These are phyloP conservation scores for Calonectria pseudoturangicola DNA, from an alignment of 2,329 filamentous ascomycete species.

Conservation along the genomic window DNA sequence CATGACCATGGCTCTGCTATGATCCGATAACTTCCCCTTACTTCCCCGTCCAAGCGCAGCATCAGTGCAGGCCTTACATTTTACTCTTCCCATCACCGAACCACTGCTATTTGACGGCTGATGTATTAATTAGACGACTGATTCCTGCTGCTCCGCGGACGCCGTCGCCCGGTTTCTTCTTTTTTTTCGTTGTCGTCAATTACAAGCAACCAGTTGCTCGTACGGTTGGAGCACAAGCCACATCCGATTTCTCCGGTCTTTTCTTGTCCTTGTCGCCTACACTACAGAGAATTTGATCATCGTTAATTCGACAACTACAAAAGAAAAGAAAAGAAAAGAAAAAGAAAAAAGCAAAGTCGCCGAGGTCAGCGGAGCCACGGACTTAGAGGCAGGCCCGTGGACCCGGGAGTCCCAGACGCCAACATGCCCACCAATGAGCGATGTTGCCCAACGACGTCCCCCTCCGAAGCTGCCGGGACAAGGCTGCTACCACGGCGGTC, in stretches of 20 bases:
- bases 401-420: background rate
- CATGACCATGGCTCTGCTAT: conserved; percentile 5
- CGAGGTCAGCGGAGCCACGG: conserved; percentile 12
- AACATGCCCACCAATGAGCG: background rate
- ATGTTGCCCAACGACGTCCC: background rate
- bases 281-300: background rate
- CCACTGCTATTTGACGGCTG: background rate
- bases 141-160: conserved; percentile 21
- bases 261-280: background rate
- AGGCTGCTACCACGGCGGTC: background rate
- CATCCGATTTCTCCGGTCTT: background rate
- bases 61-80: no score
- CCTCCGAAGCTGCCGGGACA: conserved; percentile 14
- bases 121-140: conserved; percentile 17
- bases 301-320: background rate
- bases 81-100: conserved; percentile 21
- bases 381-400: background rate
- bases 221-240: conserved; percentile 5
- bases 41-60: conserved; percentile 5
- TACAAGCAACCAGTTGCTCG: background rate
- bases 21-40: conserved; percentile 14
- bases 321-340: background rate
- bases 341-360: background rate
- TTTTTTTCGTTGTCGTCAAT: background rate
- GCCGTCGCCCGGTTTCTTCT: background rate